A percentile compares a stretch with the other conserved stretches of the same genome.
phyloP scores from a whole-genome alignment of 2,329 filamentous ascomycete species.

The Claviceps africana region DNA sequence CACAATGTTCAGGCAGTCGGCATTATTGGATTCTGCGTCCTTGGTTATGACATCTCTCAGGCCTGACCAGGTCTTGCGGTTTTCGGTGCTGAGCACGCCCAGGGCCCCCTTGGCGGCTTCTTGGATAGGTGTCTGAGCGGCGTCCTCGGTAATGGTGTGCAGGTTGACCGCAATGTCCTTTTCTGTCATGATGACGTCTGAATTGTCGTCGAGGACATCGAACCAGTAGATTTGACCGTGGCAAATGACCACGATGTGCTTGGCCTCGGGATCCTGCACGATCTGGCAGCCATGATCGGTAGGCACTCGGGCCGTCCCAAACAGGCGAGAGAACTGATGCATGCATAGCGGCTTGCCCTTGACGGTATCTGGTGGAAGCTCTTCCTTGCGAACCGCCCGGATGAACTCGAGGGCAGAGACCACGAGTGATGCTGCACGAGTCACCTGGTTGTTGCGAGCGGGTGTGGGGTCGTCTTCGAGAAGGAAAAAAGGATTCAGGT shows the following conservation, averaged over 20 bases:
- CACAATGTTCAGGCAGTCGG: constrained; percentile 88
- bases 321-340: constrained; percentile 94
- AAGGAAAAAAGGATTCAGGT: constrained; percentile 94
- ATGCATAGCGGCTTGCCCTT: constrained; percentile 81
- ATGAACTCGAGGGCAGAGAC: constrained; percentile 87
- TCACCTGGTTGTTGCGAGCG: constrained; percentile 91
- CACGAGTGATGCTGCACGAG: constrained; percentile 79
- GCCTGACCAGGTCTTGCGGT: constrained; percentile 90
- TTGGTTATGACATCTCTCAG: constrained; percentile 75
- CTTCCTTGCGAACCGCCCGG: constrained; percentile 80
- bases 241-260: constrained; percentile 84
- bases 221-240: constrained; percentile 99
- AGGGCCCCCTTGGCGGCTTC: constrained; percentile 91
- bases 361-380: constrained; percentile 77
- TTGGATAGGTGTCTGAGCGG: constrained; percentile 75
- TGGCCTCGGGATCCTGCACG: constrained; percentile 82
- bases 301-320: constrained; percentile 86
- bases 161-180: constrained; percentile 85
- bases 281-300: constrained; percentile 93
- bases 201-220: constrained; percentile 87
- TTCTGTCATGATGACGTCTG: constrained; percentile 93
- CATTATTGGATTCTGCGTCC: constrained; percentile 83
- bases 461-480: constrained; percentile 95
- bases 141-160: constrained; percentile 83
- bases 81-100: constrained; percentile 89